These are phyloP conservation scores for Chlamydomonas eustigma DNA, from an alignment of 139 green algal species.

Conservation along the genomic window DNA sequence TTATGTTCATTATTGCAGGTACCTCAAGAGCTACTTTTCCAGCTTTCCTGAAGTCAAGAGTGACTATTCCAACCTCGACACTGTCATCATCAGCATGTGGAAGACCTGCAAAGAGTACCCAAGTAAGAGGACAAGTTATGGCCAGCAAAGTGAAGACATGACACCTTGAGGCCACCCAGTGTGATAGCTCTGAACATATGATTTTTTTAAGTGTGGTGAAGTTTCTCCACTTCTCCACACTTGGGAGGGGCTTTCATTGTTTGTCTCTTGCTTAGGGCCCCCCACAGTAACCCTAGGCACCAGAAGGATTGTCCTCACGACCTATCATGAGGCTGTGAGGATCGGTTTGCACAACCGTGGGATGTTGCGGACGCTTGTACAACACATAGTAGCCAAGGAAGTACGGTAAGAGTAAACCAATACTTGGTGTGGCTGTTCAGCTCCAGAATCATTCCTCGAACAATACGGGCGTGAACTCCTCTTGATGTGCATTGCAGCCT, in stretches of 20 bases:
- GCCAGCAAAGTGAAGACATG: not conserved
- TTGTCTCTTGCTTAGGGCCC: no score
- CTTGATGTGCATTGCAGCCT: no score
- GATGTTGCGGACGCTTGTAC: not conserved
- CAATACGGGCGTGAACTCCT: no score
- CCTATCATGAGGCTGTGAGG: no score
- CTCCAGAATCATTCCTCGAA: no score
- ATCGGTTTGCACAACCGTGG: no score
- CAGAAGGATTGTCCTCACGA: no score
- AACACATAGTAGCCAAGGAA: not conserved
- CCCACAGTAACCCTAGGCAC: no score
- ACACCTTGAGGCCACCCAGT: not conserved
- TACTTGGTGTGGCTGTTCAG: not conserved
- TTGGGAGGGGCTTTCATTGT: not conserved
- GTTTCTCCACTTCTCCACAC: not conserved
- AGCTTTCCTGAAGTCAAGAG: not conserved
- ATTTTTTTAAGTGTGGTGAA: not conserved
- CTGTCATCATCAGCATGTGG: slow-evolving; percentile 12
- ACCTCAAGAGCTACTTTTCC: not conserved
- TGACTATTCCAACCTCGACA: slow-evolving; percentile 7
- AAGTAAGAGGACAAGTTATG: not conserved
- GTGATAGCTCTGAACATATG: not conserved
- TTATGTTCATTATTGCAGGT: not conserved
- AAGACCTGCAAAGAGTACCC: not conserved
- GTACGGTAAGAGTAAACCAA: not conserved